Evolutionary conservation across 257 asterid species (phyloP), one percentile per base, ranked within the genome.

Genomic region (Solanum dulcamara): DNA sequence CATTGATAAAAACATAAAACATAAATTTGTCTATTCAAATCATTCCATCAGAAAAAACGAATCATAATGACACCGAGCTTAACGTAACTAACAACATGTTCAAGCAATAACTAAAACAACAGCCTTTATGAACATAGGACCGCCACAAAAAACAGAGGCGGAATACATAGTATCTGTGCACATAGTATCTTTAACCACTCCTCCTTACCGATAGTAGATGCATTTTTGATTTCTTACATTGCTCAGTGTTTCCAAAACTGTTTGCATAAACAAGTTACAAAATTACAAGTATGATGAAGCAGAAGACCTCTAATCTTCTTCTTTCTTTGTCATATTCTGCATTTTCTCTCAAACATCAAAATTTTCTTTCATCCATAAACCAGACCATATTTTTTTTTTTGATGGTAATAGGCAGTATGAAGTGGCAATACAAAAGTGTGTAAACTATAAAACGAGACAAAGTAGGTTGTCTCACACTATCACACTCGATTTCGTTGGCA

Each of bases 211-310:
- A 46, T 9, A 44, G 33, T 55, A 86, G 40, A 83, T 28, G 68
- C 8, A 15, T 70, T 53, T 70, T 51, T 32, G 11, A 77, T 66
- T 30, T 88, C 89, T 88, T 86, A 85, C 82, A 85, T 79, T 86
- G 85, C 88, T 88, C 85, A 64, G 86, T 50, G 86, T 83, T 81
- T 89, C 85, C 68, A 18, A 70, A 53, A 72, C 92, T 87, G 91
- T 79, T 68, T 48, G 87, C 90, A 85, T 89, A 87, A 85, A 88
- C 83, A 89, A 64, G 84, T 83, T 67, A 85, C 62, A 62, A 62
- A 62, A 15, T 59, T 40, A 33, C 84, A 68, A 33, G 26, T 75
- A 33, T 72, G 40, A 86, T 82, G 83, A 79, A 42, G 86, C 82
- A 71, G 32, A 15, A 8, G 60, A 26, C 28, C 5, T 77, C 26